Evolutionary conservation across 768 basidiomycete species (phyloP).

Genomic region (Russula foetens): DNA sequence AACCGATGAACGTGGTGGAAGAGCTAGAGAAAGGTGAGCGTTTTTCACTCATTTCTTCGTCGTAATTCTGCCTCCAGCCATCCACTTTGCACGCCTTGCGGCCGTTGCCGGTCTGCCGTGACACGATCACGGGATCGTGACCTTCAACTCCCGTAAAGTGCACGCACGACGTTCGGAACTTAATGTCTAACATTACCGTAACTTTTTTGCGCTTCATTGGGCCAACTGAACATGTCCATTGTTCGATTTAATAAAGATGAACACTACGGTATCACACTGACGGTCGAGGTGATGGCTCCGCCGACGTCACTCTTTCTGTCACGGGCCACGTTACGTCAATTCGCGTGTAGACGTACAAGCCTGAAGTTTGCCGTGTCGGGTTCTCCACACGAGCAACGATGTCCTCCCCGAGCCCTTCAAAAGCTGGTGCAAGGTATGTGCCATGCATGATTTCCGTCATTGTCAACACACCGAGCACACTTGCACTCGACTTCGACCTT

Average conservation of each 20-base stretch:
- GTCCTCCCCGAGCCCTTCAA: background rate
- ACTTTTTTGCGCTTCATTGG: background rate
- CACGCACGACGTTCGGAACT: background rate
- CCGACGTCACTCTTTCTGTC: background rate
- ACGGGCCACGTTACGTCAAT: background rate
- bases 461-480: no score
- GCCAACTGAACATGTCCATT: background rate
- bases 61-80: constrained; percentile 13
- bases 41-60: constrained; percentile 16
- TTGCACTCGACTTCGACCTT: no score
- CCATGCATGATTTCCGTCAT: background rate
- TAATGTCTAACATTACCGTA: no score
- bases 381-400: background rate
- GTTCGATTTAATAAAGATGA: background rate
- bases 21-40: constrained; percentile 8
- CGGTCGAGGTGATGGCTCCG: background rate
- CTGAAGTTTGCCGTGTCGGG: no score
- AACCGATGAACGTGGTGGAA: constrained; percentile 12
- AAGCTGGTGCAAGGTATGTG: background rate
- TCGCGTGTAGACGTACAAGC: no score
- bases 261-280: background rate
- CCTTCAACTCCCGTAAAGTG: background rate
- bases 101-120: constrained; percentile 15
- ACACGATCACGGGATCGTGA: constrained; percentile 9
- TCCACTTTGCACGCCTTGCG: constrained; percentile 17